These are phyloP conservation scores for Fusarium protoensiforme DNA, from an alignment of 2,329 filamentous ascomycete species.

Conservation along the genomic window DNA sequence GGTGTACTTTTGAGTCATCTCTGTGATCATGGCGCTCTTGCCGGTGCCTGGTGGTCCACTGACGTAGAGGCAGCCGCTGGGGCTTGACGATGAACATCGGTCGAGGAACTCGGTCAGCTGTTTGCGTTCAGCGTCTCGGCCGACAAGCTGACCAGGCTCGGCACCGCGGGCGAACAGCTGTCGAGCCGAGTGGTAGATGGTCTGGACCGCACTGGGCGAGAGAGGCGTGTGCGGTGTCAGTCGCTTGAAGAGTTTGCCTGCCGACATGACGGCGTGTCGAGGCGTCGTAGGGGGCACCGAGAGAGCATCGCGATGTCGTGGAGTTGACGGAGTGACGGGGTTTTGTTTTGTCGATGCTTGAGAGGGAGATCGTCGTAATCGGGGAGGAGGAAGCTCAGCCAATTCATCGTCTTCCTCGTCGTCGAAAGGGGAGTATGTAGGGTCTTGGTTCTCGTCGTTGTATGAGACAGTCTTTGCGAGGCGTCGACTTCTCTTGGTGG, in stretches of 20 bases:
- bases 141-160: slow-evolving; percentile 79
- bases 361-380: slow-evolving; percentile 43
- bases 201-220: slow-evolving; percentile 75
- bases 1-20: slow-evolving; percentile 74
- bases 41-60: slow-evolving; percentile 96
- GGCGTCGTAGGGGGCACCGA: slow-evolving; percentile 80
- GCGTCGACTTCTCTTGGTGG: slow-evolving; percentile 60
- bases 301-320: slow-evolving; percentile 83
- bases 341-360: slow-evolving; percentile 53
- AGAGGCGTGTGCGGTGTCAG: slow-evolving; percentile 80
- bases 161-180: slow-evolving; percentile 87
- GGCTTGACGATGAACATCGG: slow-evolving; percentile 67
- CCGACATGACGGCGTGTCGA: slow-evolving; percentile 83
- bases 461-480: slow-evolving; percentile 55
- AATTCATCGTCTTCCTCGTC: slow-evolving; percentile 55
- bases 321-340: slow-evolving; percentile 76
- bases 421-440: slow-evolving; percentile 47
- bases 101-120: slow-evolving; percentile 78
- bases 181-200: slow-evolving; percentile 87
- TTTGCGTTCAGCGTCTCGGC: slow-evolving; percentile 75
- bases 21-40: slow-evolving; percentile 92
- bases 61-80: slow-evolving; percentile 89
- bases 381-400: slow-evolving; percentile 47
- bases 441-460: slow-evolving; percentile 76
- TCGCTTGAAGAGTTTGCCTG: slow-evolving; percentile 79